Base-by-base conservation (phyloP, 1,284 basidiomycete genomes). In the Trichosporon asahii region DNA sequence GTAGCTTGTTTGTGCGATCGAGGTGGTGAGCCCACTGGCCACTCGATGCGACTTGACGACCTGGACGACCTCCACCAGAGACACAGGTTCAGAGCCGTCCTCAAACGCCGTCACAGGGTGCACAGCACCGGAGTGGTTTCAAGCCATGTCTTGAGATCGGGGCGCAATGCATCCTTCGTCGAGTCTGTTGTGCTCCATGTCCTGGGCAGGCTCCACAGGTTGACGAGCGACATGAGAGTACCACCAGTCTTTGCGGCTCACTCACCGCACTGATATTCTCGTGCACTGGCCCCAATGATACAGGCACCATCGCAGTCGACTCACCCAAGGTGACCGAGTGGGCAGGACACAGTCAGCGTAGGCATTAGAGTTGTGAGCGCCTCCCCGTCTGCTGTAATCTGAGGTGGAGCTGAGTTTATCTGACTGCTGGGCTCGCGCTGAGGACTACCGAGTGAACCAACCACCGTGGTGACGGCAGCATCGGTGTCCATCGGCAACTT, bases 371-470 rank as follows among this genome's bases (percentile, higher is more conserved):
- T 61, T 31, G 27, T 18, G n/a, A n/a, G 15, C 18, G 27, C 8
- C 57, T 61, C 57, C n/a, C 57, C 57, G 57, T 31, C 29, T 61
- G 57, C 57, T 61, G 57, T 61, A 29, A 61, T 61, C 57, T n/a
- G 27, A 33, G 8, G 57, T 61, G 57, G 57, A 61, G 57, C 57
- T 3, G 57, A 61, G 57, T 31, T 61, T 61, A 61, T 61, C 57
- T 61, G 57, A n/a, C 15, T 21, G 49, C 49, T 53, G 49, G 23
- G 7, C 23, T 21, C 18, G 49, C 23, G 9, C 23, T 11, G 49
- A 18, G 23, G n/a, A 6, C 49, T 6, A 23, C 21, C 21, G 23
- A 23, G 9, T 23, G 35, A 25, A 12, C 21, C 49, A 53, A 21
- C 23, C 21, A 44, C n/a, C n/a, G n/a, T n/a, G n/a, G 49, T 53